Conservation (phyloP, 2,329 filamentous ascomycete genomes). For the Phialocephala sp. region DNA sequence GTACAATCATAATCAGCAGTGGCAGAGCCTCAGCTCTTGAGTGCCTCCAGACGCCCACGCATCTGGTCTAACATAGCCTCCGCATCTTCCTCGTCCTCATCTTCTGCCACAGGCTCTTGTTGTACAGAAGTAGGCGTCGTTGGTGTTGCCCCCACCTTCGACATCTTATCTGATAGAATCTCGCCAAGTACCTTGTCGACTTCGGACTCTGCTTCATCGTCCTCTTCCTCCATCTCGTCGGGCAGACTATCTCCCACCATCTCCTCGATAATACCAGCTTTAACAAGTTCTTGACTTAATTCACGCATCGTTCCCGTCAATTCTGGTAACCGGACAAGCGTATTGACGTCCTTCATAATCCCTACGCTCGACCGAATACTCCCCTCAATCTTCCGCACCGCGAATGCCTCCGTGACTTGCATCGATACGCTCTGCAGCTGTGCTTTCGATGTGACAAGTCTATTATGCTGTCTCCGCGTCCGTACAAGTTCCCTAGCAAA, state of each 20-base stretch:
- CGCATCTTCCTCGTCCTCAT: conserved; percentile 81
- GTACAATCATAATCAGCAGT: neutral
- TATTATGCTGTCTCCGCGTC: conserved; percentile 74
- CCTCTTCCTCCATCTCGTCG: conserved; percentile 74
- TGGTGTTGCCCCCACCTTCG: conserved; percentile 67
- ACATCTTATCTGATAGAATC: conserved; percentile 82
- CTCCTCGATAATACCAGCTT: conserved; percentile 96
- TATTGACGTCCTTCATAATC: conserved; percentile 97
- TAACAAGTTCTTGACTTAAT: conserved; percentile 84
- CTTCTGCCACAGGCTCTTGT: conserved; percentile 59
- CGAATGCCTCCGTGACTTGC: conserved; percentile 97
- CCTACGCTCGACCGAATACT: conserved; percentile 84
- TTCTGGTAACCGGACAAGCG: conserved; percentile 81
- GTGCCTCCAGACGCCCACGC: conserved; percentile 86
- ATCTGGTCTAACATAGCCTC: conserved; percentile 94
- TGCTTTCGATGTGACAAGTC: conserved; percentile 85
- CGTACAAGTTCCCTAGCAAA: conserved; percentile 89
- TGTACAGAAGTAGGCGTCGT: conserved; percentile 57
- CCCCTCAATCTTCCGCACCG: conserved; percentile 93
- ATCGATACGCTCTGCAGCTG: conserved; percentile 93
- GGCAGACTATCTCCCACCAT: conserved; percentile 90
- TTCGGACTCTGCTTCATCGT: conserved; percentile 78
- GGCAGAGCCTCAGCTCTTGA: conserved; percentile 72
- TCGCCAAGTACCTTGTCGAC: conserved; percentile 93
- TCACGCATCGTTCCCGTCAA: conserved; percentile 89